Percentiles rank a stretch among this genome's conserved stretches.
phyloP scores from a whole-genome alignment of 176 grass and related monocot species.

The Poa annua region DNA sequence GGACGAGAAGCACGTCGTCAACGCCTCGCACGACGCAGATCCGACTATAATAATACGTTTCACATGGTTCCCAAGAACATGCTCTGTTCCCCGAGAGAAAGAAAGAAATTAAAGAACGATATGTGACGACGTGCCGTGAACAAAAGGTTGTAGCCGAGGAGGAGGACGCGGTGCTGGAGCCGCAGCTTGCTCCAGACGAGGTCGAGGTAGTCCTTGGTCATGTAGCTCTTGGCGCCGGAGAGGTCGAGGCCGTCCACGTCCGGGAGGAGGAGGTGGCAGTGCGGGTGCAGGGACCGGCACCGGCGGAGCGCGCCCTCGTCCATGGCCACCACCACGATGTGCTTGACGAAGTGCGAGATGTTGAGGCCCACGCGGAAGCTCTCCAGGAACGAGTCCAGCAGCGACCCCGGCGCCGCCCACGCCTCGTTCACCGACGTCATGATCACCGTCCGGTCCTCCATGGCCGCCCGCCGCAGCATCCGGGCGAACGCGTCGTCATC shows the following conservation, averaged over 20 bases:
- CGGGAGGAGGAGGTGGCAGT: conserved; percentile 64
- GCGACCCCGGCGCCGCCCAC: conserved; percentile 60
- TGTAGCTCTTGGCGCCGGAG: conserved; percentile 51
- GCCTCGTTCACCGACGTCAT: conserved; percentile 68
- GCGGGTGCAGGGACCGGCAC: conserved; percentile 57
- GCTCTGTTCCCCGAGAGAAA: not conserved
- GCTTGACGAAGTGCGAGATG: conserved; percentile 49
- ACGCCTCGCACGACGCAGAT: conserved; percentile 1
- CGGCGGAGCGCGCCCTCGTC: conserved; percentile 48
- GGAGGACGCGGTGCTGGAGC: conserved; percentile 59
- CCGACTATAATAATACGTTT: not conserved
- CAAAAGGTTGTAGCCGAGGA: conserved; percentile 75
- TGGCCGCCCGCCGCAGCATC: conserved; percentile 50
- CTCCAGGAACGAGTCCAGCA: conserved; percentile 75
- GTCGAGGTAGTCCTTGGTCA: conserved; percentile 72
- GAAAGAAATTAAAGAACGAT: not conserved
- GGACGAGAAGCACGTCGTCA: not conserved
- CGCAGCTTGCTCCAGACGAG: conserved; percentile 66
- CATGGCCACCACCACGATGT: conserved; percentile 65
- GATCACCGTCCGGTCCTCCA: conserved; percentile 67
- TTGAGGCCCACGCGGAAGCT: conserved; percentile 62
- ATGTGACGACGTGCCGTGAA: conserved; percentile 58
- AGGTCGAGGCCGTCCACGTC: conserved; percentile 38
- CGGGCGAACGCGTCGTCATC: conserved; percentile 39
- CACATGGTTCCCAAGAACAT: not conserved